Percentiles rank a stretch among this genome's conserved stretches.
Evolutionary conservation across 257 asterid species (phyloP).

Genomic region (Oldenlandia corymbosa): DNA sequence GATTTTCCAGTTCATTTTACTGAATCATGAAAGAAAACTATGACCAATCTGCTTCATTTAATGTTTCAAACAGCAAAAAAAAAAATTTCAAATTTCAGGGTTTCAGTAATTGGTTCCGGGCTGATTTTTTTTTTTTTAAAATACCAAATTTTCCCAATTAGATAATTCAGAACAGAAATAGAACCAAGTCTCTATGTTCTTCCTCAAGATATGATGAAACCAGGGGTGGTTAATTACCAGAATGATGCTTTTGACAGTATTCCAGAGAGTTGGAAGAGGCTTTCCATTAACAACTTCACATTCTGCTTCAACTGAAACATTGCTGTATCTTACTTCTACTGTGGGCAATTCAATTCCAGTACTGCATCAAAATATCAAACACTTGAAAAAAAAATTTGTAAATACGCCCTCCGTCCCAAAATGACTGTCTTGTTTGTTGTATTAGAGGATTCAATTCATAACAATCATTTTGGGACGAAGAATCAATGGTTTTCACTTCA

Average conservation of each 20-base stretch:
- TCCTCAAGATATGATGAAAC: background rate
- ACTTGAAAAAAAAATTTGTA: background rate
- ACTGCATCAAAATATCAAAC: conserved; percentile 35
- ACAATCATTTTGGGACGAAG: too few species aligned
- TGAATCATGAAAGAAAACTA: background rate
- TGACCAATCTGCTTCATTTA: background rate
- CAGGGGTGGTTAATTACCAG: conserved; percentile 32
- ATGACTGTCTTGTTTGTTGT: too few species aligned
- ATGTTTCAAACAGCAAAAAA: too few species aligned
- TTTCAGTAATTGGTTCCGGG: too few species aligned
- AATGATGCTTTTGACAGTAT: conserved; percentile 43
- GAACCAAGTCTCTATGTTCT: too few species aligned
- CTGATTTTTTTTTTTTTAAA: too few species aligned
- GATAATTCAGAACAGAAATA: background rate
- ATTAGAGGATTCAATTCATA: too few species aligned
- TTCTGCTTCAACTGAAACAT: conserved; percentile 47
- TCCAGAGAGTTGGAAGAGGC: conserved; percentile 76
- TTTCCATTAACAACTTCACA: conserved; percentile 66
- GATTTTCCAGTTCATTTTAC: background rate
- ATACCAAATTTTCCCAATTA: background rate
- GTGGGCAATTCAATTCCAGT: conserved; percentile 55
- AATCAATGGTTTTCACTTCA: too few species aligned
- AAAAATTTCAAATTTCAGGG: too few species aligned
- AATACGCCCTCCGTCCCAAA: too few species aligned
- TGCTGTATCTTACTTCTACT: conserved; percentile 51